Base-by-base conservation (phyloP, 169 alveolate genomes). In the Plasmodium cynomolgi region DNA sequence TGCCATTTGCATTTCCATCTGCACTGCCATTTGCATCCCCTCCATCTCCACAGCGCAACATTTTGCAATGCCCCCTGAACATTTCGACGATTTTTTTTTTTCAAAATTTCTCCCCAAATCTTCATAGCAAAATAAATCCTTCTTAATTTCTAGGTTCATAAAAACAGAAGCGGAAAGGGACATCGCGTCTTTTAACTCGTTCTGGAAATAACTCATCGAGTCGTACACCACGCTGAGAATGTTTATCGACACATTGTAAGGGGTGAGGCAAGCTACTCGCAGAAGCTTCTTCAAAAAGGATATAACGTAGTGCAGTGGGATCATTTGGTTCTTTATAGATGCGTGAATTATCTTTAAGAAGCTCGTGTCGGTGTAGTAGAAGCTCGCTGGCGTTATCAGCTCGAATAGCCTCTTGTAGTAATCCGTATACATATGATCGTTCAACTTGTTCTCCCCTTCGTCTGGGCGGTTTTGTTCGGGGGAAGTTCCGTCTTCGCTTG, bases 141-240 rank as follows among this genome's bases (percentile, higher is more conserved):
- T 41, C 47, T 83, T 81, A n/a, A 91, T 41, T 20, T 47, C 95
- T 91, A 91, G 73, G 75, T 81, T 91, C 91, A 91, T 82, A 91
- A 91, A 91, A 47, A 91, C 79, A 8, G 95, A 71, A 5, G 85
- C 84, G 13, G 95, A 91, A 72, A 91, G 33, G 37, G 79, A 75
- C 95, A 91, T 71, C 6, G 95, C 84, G 17, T 91, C 92, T 13
- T 91, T 44, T 41, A 91, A 58, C 1, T 91, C 95, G 54, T 34
- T 73, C 56, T 47, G 73, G 68, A 91, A 91, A 81, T 62, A 91
- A 91, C 54, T 91, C 84, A 91, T 50, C 41, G 83, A 33, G 44
- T 91, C 95, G 41, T 91, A 91, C n/a, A 91, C 95, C 31, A 68
- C 95, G 75, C 95, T 82, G 44, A 91, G 84, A 13, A 91, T 91